These are phyloP conservation scores for Cymbopogon flexuosus DNA, from an alignment of 202 grass and related monocot species.

Conservation along the genomic window DNA sequence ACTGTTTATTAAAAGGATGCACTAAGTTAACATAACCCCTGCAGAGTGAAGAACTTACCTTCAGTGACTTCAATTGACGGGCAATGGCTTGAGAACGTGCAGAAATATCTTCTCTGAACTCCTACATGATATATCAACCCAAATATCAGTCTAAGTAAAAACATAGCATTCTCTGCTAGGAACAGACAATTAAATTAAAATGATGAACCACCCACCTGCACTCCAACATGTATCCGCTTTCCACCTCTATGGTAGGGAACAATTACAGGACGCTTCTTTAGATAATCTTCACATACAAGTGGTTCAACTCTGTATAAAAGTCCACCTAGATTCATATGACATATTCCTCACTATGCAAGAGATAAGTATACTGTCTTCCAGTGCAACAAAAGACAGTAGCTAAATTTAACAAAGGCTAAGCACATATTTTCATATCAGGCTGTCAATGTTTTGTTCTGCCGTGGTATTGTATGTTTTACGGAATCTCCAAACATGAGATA, in stretches of 20 bases:
- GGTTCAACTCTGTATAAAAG: constrained; percentile 96
- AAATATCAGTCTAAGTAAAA: constrained; percentile 21
- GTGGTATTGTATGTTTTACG: constrained; percentile 17
- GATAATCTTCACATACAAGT: constrained; percentile 89
- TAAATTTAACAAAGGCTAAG: neutral
- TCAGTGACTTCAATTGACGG: constrained; percentile 57
- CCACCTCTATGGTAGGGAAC: constrained; percentile 92
- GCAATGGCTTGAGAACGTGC: constrained; percentile 46
- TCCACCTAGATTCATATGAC: constrained; percentile 50
- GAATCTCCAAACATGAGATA: neutral
- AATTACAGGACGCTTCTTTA: constrained; percentile 71
- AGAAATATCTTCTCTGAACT: constrained; percentile 70
- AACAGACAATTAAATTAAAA: constrained; percentile 28
- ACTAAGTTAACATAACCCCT: neutral
- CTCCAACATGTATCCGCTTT: constrained; percentile 89
- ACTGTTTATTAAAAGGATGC: neutral
- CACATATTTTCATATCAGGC: constrained; percentile 20
- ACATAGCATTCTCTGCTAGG: neutral
- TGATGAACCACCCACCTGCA: constrained; percentile 54
- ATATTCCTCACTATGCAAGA: constrained; percentile 51
- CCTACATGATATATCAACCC: constrained; percentile 50
- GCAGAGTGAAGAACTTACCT: constrained; percentile 36
- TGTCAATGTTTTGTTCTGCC: neutral
- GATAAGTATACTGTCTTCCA: constrained; percentile 36
- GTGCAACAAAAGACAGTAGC: constrained; percentile 28